Evolutionary conservation across 2,329 filamentous ascomycete species (phyloP).

Genomic region (Lecanicillium sp.): DNA sequence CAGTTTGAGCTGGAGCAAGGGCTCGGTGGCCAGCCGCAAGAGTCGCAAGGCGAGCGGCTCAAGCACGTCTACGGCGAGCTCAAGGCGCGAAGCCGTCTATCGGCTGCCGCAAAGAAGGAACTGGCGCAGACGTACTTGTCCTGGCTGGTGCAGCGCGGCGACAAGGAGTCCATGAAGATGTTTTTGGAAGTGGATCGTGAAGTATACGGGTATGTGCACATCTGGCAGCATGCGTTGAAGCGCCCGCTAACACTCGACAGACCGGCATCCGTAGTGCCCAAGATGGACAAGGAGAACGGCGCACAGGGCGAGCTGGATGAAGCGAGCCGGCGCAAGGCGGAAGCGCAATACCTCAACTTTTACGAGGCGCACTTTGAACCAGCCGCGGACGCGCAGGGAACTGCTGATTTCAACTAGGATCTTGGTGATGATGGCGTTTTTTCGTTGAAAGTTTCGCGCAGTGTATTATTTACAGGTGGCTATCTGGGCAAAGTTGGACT

Average conservation of each 20-base stretch:
- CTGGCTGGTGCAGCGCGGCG: conserved; percentile 77
- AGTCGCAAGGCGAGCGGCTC: conserved; percentile 62
- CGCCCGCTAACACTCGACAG: conserved; percentile 7
- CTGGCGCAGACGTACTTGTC: conserved; percentile 71
- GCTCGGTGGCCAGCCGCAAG: conserved; percentile 55
- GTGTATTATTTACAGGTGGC: too few relatives aligned
- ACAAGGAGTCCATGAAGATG: conserved; percentile 76
- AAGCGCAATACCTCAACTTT: conserved; percentile 42
- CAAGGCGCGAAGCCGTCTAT: conserved; percentile 63
- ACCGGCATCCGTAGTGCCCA: conserved; percentile 14
- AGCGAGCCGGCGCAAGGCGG: conserved; percentile 40
- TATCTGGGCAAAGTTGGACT: too few relatives aligned
- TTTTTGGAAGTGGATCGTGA: conserved; percentile 78
- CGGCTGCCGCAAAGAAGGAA: conserved; percentile 60
- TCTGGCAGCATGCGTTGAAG: neutral
- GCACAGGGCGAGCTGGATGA: conserved; percentile 41
- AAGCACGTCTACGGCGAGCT: conserved; percentile 74
- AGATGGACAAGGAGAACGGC: conserved; percentile 39
- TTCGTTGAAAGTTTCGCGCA: too few relatives aligned
- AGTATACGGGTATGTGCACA: conserved; percentile 68
- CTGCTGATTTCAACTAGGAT: conserved; percentile 44
- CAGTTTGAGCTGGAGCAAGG: conserved; percentile 84
- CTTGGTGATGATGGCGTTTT: too few relatives aligned
- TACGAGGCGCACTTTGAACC: conserved; percentile 45
- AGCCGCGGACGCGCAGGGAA: conserved; percentile 38